A percentile compares a stretch with the other conserved stretches of the same genome.
These are phyloP conservation scores for Agarophyton chilense DNA, from an alignment of 23 red algal genomes.

Conservation along the genomic window DNA sequence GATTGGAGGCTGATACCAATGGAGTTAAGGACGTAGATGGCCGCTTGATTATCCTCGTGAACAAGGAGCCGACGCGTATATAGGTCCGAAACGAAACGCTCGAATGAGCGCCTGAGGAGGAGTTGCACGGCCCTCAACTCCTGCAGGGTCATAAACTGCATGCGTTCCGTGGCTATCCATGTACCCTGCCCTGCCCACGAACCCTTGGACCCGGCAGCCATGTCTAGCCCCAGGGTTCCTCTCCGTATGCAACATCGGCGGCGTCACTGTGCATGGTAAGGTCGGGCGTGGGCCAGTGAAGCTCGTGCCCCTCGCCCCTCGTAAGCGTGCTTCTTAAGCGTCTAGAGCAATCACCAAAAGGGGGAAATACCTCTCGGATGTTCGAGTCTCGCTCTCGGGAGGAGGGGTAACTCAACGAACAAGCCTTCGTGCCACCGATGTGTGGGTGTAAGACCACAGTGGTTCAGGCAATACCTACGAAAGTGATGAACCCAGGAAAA, in stretches of 20 bases:
- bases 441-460: too few species aligned
- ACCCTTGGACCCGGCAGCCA: background rate
- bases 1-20: background rate
- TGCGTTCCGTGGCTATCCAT: background rate
- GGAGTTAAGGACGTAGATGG: background rate
- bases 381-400: too few species aligned
- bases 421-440: too few species aligned
- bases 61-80: background rate
- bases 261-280: background rate
- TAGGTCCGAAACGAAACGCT: too few species aligned
- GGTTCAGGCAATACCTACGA: too few species aligned
- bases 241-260: background rate
- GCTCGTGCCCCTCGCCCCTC: background rate
- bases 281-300: background rate
- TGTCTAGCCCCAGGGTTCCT: background rate
- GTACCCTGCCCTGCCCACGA: background rate
- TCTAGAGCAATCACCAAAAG: too few species aligned
- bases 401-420: too few species aligned
- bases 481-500: too few species aligned
- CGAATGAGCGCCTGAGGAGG: background rate
- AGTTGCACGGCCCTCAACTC: background rate
- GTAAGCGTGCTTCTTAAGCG: too few species aligned
- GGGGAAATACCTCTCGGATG: background rate
- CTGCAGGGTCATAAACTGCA: background rate
- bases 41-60: constrained; percentile 7